These are phyloP conservation scores for Schizochytrium sp. DNA, from an alignment of 108 stramenopile genomes.

Conservation along the genomic window DNA sequence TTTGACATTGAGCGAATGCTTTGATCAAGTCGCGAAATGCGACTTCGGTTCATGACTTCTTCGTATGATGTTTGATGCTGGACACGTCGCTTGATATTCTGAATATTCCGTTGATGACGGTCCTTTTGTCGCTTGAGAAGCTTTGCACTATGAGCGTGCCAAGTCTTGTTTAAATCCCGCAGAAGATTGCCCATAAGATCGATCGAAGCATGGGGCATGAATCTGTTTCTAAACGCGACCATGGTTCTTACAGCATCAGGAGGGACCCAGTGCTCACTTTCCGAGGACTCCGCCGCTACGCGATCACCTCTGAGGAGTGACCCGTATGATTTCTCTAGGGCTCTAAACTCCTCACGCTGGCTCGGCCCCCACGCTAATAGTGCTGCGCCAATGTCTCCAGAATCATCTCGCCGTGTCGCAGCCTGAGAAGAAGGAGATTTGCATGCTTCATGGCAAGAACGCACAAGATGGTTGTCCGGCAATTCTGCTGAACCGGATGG, in stretches of 20 bases:
- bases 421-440: neutral
- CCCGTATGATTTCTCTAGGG: neutral
- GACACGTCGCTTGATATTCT: constrained; percentile 24
- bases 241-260: neutral
- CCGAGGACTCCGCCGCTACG: neutral
- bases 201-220: neutral
- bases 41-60: constrained; percentile 12
- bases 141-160: constrained; percentile 5
- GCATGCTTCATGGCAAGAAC: neutral
- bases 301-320: neutral
- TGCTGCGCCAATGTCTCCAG: neutral
- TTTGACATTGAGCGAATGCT: neutral
- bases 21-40: neutral
- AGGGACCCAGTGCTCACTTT: constrained; percentile 36
- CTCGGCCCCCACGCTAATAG: neutral
- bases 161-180: constrained; percentile 26
- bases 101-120: neutral
- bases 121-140: neutral
- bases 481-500: neutral
- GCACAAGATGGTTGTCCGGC: neutral
- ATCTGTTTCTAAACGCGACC: constrained; percentile 3
- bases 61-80: constrained; percentile 10
- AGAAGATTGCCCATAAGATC: constrained; percentile 31
- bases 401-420: neutral
- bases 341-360: neutral